Base-by-base conservation (phyloP, 495 filamentous ascomycete species). In the Pyrenula massariospora region DNA sequence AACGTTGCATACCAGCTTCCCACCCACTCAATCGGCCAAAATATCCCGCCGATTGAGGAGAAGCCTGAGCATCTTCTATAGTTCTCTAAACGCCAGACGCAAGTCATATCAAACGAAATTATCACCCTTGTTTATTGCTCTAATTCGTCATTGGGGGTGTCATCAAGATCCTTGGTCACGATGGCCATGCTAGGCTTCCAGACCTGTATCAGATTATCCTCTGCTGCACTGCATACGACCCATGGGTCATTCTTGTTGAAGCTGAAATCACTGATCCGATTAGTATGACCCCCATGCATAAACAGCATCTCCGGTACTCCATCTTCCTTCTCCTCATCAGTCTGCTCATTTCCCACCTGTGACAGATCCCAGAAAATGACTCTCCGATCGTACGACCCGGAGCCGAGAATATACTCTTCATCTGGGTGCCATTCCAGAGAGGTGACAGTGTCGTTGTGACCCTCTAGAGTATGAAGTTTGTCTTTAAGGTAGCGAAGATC, bases 251-350 rank as follows among this genome's bases (percentile, higher is more conserved):
- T 96, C 57, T 84, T 79, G 66, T 97, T 99, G 91, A 92, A 99
- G 74, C 85, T 90, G 62, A 99, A 97, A 69, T 99, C 94, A 10
- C 87, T 87, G 48, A 99, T 84, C 55, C 91, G 86, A 66, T 96
- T 95, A 15, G 92, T 99, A 72, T 97, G 94, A 22, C 94, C 94
- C 57, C 93, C 94, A 62, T 99, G 94, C 93, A 99, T 99, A 68
- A 99, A 99, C 12, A 95, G 73, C 86, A 99, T 77, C 68, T 99
- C 94, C 48, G 94, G 93, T 10, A 91, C 88, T 0, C 94, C 94
- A 68, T 99, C 94, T 60, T 97, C 94, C n/a, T 82, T 82, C 70
- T 99, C 94, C 56, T 97, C 94, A 0, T 89, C 87, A 8, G 84
- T 86, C 71, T 97, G 94, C 71, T 99, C 94, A 61, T 94, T 89